A percentile compares a stretch with the other conserved stretches of the same genome.
phyloP scores from a whole-genome alignment of 1,284 basidiomycete genomes.

The Cystobasidiaceae sp. region DNA sequence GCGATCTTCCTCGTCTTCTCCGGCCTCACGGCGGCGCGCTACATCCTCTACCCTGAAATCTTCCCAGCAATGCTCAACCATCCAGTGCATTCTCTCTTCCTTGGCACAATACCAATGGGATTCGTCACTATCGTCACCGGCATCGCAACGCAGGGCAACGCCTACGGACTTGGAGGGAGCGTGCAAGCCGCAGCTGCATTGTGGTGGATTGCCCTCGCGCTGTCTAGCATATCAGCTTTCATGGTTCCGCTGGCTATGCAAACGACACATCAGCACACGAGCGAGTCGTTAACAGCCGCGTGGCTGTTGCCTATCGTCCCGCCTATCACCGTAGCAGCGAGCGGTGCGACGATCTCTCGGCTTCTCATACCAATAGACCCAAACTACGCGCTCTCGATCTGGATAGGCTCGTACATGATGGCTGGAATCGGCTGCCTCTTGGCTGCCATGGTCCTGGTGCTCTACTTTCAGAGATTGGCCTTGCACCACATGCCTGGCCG shows the following conservation, averaged over 20 bases:
- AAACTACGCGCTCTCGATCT: slow-evolving; percentile 36
- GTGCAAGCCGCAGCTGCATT: slow-evolving; percentile 35
- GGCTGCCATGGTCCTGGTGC: slow-evolving; percentile 36
- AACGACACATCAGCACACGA: slow-evolving; percentile 37
- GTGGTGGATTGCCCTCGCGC: slow-evolving; percentile 40
- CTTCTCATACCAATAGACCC: slow-evolving; percentile 34
- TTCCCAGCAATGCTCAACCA: slow-evolving; percentile 39
- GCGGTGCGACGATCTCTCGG: slow-evolving; percentile 36
- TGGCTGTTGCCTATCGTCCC: slow-evolving; percentile 43
- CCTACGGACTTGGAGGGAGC: slow-evolving; percentile 34
- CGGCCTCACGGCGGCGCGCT: slow-evolving; percentile 38
- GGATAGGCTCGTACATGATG: slow-evolving; percentile 39
- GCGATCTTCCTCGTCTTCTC: slow-evolving; percentile 37
- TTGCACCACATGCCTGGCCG: slow-evolving; percentile 40
- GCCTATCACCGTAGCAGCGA: slow-evolving; percentile 38
- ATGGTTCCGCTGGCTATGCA: slow-evolving; percentile 35
- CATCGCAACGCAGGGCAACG: slow-evolving; percentile 36
- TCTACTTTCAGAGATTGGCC: slow-evolving; percentile 41
- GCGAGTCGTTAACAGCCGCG: slow-evolving; percentile 40
- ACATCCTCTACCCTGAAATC: slow-evolving; percentile 39
- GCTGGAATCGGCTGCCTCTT: slow-evolving; percentile 37
- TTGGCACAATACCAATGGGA: slow-evolving; percentile 30
- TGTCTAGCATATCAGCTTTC: slow-evolving; percentile 18
- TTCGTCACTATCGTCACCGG: slow-evolving; percentile 37
- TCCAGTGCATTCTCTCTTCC: slow-evolving; percentile 40